Evolutionary conservation across 148 eudicot species (phyloP).

Genomic region (Rhododendron henanense): DNA sequence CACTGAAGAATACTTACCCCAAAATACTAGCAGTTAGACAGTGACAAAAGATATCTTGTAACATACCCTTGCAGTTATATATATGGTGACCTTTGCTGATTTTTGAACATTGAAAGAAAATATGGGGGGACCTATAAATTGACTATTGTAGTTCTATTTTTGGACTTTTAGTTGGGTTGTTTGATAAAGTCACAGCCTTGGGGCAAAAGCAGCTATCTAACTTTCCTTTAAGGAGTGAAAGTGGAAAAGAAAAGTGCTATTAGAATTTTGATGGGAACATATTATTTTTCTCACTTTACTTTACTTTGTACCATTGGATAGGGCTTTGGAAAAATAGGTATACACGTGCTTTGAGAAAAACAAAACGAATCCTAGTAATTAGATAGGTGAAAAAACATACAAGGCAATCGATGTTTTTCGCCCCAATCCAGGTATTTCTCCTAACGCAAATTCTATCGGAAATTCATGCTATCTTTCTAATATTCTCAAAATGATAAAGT

Average conservation of each 20-base stretch:
- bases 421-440: no score
- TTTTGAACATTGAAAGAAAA: neutral
- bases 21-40: neutral
- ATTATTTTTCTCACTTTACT: no score
- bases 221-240: conserved; percentile 2
- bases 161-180: conserved; percentile 3
- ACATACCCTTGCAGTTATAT: neutral
- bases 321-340: no score
- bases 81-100: neutral
- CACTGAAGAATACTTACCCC: neutral
- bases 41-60: neutral
- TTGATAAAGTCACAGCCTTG: conserved; percentile 9
- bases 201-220: neutral
- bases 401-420: no score
- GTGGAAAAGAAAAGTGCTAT: neutral
- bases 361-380: no score
- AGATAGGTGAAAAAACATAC: no score
- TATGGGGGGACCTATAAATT: conserved; percentile 10
- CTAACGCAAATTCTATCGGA: no score
- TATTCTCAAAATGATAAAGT: no score
- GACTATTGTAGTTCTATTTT: neutral
- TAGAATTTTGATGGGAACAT: neutral
- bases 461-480: no score
- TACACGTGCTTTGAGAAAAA: no score
- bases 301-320: no score